These are phyloP conservation scores for Suillus occidentalis DNA, from an alignment of 768 basidiomycete species.

Conservation along the genomic window DNA sequence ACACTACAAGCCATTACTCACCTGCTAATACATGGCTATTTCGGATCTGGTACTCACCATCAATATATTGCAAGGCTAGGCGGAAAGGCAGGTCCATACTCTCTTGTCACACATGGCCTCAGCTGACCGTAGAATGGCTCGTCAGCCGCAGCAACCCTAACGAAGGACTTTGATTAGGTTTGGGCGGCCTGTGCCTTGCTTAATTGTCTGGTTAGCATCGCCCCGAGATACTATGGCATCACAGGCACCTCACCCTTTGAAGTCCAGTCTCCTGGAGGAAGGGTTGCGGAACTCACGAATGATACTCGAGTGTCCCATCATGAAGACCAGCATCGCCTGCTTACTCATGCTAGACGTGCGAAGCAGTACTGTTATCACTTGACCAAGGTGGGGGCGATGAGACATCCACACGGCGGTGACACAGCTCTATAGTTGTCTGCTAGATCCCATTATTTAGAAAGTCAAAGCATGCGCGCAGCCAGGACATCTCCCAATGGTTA, in stretches of 20 bases:
- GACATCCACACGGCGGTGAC: not conserved
- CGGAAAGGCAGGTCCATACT: not conserved
- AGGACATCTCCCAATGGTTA: not conserved
- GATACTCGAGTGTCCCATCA: too few relatives aligned
- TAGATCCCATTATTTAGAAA: not conserved
- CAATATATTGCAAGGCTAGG: not conserved
- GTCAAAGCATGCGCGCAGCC: not conserved
- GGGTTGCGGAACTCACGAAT: too few relatives aligned
- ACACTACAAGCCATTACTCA: not conserved
- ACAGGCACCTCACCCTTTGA: not conserved
- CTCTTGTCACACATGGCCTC: not conserved
- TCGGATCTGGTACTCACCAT: not conserved
- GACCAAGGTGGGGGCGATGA: not conserved
- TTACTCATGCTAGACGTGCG: not conserved
- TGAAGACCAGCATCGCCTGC: too few relatives aligned
- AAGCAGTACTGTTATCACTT: not conserved
- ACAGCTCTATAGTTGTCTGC: not conserved
- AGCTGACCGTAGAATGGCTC: not conserved
- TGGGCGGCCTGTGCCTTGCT: not conserved
- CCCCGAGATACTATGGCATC: not conserved
- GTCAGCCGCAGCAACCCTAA: not conserved
- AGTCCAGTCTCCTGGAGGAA: not conserved
- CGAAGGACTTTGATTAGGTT: not conserved
- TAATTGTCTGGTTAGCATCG: not conserved
- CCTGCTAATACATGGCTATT: not conserved